Evolutionary conservation across 208 protist species (phyloP), one percentile per base, ranked within the genome.

Genomic region (Acanthamoeba royreba): DNA sequence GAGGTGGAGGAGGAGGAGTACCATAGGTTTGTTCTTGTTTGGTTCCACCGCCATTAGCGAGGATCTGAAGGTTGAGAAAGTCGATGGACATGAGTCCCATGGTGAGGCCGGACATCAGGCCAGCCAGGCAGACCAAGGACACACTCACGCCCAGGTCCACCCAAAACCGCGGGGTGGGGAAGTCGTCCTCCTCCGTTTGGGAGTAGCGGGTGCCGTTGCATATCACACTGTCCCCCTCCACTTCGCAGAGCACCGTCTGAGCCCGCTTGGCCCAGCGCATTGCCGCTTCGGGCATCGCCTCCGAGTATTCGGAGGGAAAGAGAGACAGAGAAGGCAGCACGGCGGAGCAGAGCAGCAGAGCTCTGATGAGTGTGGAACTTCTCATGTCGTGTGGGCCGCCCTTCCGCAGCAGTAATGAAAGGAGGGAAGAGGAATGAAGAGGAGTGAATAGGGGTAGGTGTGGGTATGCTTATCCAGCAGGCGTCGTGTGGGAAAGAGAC

Each of bases 11-110:
- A 53, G 9, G 15, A 43, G 45, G 45, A 1, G 45, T 61, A 93
- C 52, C 95, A 72, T 92, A 92, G 9, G n/a, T 92, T 33, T 92
- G 88, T 42, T 92, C 63, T 42, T 79, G 22, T 9, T 33, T 42
- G 15, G 58, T 92, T 22, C 88, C 88, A 40, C 88, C 94, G 4
- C 94, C 81, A 38, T 95, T 93, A 47, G 63, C 58, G 8, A 96
- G 83, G 19, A 95, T 45, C 13, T 92, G 38, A 1, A 97, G 53
- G 9, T 47, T 89, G 22, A 93, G 95, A 0, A 92, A 53, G 63
- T 96, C 94, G 15, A 96, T 93, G 19, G 96, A 96, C 69, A 97
- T 90, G 28, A 97, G 85, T 2, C 96, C 95, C 47, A 97, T 95
- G 3, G 96, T 97, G 19, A 97, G 92, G 11, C 96, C 96, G 43